Evolutionary conservation across 1,284 basidiomycete genomes (phyloP).

Genomic region (Pseudomicrostroma phylloplanum): DNA sequence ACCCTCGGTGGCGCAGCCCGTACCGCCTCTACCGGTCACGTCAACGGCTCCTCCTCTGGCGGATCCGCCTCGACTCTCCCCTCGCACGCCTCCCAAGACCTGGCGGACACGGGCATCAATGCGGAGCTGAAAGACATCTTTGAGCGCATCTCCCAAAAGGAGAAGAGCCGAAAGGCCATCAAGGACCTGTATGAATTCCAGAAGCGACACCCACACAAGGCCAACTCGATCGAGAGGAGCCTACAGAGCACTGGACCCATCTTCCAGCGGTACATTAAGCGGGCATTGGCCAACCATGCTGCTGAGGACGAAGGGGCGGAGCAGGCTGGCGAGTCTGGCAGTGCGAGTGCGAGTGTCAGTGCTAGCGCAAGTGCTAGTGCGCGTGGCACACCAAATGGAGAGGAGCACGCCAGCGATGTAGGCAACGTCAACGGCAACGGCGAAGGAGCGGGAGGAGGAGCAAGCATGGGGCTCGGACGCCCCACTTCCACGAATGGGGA

Average conservation of each 20-base stretch:
- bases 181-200: conserved; percentile 92
- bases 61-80: conserved; percentile 22
- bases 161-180: conserved; percentile 78
- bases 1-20: conserved; percentile 44
- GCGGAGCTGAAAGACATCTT: conserved; percentile 75
- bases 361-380: not conserved
- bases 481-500: not conserved
- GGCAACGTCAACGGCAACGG: not conserved
- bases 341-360: not conserved
- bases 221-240: conserved; percentile 63
- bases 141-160: conserved; percentile 74
- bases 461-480: not conserved
- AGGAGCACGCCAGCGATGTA: conserved; percentile 4
- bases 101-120: conserved; percentile 71
- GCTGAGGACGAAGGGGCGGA: conserved; percentile 67
- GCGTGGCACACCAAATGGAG: not conserved
- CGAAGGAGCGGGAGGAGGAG: not conserved
- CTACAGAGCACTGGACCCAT: conserved; percentile 53
- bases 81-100: conserved; percentile 58
- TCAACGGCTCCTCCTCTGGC: conserved; percentile 20
- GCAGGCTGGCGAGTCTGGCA: not conserved
- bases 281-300: conserved; percentile 58
- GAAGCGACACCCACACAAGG: conserved; percentile 83
- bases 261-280: conserved; percentile 53
- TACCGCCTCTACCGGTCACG: conserved; percentile 51